A percentile compares a stretch with the other conserved stretches of the same genome.
These are phyloP conservation scores for Clitopilus passeckerianus DNA, from an alignment of 768 basidiomycete genomes.

Conservation along the genomic window DNA sequence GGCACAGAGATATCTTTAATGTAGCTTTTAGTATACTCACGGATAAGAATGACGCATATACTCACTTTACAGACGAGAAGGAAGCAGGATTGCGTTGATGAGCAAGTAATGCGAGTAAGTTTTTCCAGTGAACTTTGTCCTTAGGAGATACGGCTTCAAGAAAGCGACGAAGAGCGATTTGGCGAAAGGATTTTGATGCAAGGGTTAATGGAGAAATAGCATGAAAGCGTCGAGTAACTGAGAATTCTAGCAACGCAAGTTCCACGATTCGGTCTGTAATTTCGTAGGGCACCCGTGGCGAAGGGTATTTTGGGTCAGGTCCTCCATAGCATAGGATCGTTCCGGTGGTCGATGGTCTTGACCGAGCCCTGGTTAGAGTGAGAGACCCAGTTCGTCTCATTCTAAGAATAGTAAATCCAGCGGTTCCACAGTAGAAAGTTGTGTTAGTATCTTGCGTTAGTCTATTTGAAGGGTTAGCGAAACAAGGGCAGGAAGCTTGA, in stretches of 20 bases:
- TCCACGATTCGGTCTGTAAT: conserved; percentile 29
- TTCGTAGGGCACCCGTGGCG: conserved; percentile 29
- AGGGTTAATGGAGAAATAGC: conserved; percentile 33
- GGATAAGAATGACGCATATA: conserved; percentile 12
- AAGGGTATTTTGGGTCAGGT: conserved; percentile 2
- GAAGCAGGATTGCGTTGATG: not conserved
- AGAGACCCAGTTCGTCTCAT: not conserved
- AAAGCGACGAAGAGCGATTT: conserved; percentile 34
- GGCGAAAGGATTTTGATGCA: conserved; percentile 36
- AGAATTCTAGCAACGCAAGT: conserved; percentile 12
- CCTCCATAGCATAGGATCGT: not conserved
- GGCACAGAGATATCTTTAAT: conserved; percentile 13
- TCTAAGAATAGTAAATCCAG: not conserved
- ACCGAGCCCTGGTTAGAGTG: not conserved
- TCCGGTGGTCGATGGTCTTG: not conserved
- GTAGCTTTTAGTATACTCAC: not conserved
- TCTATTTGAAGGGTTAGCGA: too few species aligned
- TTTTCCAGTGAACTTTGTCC: conserved; percentile 16
- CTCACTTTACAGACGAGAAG: conserved; percentile 10
- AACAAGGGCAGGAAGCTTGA: too few species aligned
- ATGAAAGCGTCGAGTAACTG: conserved; percentile 17
- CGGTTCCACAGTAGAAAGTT: too few species aligned
- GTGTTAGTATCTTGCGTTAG: too few species aligned
- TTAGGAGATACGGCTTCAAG: conserved; percentile 25
- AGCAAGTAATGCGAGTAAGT: not conserved